Conservation (phyloP, 371 early-diverging fungal species). For the Nematocida sp. region DNA sequence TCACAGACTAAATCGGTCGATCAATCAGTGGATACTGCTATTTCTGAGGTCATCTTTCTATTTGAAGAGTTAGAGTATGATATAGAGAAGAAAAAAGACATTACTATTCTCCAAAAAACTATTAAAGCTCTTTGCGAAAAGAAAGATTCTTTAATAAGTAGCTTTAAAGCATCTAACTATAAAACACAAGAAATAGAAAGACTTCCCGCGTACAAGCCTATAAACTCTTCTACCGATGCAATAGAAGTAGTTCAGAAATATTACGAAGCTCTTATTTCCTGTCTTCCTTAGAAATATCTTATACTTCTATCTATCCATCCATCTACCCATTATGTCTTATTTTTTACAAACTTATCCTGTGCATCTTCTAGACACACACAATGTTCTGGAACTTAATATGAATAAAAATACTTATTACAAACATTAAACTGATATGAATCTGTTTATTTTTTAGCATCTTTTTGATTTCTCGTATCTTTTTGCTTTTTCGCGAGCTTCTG, state of each 20-base stretch:
- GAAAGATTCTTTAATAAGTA: background rate
- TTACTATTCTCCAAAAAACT: background rate
- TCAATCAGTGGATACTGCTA: background rate
- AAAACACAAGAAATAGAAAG: background rate
- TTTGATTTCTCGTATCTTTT: no score
- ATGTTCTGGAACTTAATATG: no score
- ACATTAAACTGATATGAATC: no score
- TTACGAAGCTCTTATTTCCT: background rate
- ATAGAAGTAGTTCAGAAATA: background rate
- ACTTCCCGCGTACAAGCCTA: background rate
- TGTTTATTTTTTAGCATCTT: no score
- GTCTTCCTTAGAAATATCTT: no score
- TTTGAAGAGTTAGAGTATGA: slow-evolving; percentile 14
- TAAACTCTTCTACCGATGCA: background rate
- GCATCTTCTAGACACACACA: no score
- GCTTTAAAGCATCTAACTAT: background rate
- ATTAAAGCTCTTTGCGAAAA: background rate
- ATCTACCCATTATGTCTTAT: no score
- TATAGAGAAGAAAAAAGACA: background rate
- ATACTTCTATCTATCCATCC: no score
- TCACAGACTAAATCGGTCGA: no score
- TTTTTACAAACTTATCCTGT: no score
- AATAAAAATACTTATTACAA: no score
- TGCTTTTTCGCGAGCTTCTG: no score
- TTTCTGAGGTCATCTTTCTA: background rate